Evolutionary conservation across 768 basidiomycete species (phyloP), one percentile per base, ranked within the genome.

Genomic region (Xerocomellus dryophilus): DNA sequence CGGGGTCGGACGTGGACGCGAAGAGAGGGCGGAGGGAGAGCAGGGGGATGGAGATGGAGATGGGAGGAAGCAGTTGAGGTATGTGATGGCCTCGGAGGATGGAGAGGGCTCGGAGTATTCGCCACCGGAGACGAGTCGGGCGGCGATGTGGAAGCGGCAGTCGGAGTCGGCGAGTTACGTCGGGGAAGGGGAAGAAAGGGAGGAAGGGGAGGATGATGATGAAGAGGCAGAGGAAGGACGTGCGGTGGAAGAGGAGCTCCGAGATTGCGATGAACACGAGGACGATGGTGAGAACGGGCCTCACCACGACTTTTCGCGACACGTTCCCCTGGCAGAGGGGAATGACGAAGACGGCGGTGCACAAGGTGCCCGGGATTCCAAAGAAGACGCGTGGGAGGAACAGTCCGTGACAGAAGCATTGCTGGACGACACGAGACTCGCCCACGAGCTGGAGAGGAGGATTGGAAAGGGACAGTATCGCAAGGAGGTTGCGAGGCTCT

Each of bases 101-200:
- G 62, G 51, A 5, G 58, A 52, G 10, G 54, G 46, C 2, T 58
- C 57, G 0, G 65, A 69, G 25, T 71, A 70, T 57, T 56, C 36
- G 18, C 70, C 68, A 2, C 67, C 68, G 1, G 58, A 60, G 56
- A 70, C 61, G 34, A 70, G 64, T 38, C 59, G 58, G 35, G 66
- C 67, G 17, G 66, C 67, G 23, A 40, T 53, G 43, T 69, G 66
- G 60, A 71, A 61, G 29, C 60, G 57, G 12, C 54, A 52, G 15
- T 53, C 51, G 15, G 56, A 53, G 25, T 43, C 45, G 39, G 12
- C 21, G 12, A 59, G 43, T 29, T 14, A 43, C 8, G 25, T 0
- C 3, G 54, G 54, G 12, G 53, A 51, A 7, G 50, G 4, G n/a
- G 29, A 31, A n/a, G n/a, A n/a, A n/a, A n/a, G n/a, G n/a, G n/a